Base-by-base conservation (phyloP, 2,329 filamentous ascomycete species). In the Botrytis galanthina region DNA sequence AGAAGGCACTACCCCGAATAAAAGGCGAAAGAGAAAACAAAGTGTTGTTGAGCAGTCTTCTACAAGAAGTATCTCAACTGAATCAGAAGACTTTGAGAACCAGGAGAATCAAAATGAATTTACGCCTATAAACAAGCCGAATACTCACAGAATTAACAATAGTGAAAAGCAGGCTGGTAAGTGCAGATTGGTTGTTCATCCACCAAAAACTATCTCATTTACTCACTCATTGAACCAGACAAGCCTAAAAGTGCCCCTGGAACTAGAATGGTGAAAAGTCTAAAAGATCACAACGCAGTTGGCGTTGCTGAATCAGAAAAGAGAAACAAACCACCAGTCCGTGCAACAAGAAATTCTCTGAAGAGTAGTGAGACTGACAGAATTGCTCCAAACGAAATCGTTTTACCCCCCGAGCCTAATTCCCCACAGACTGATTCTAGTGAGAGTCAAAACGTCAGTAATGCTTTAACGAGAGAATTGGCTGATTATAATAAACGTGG, bases 371-470 rank as follows among this genome's bases (percentile, higher is more conserved):
- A 29, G n/a, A 54, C 18, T 18, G 6, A 14, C 3, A 14, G 51
- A 14, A 3, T 18, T 54, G 51, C 14, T 18, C 18, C n/a, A 29
- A 29, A 54, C 6, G 51, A 29, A 54, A 29, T 7, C 3, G 3
- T 29, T 54, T n/a, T 2, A 7, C 1, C n/a, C n/a, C 14, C n/a
- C 6, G 2, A 29, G 3, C 0, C 18, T 16, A 18, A 7, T n/a
- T 3, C 51, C 2, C n/a, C 14, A 18, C 12, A 18, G 2, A 54
- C 8, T 29, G 5, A n/a, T 18, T 29, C 5, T 18, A 0, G 12
- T 16, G 6, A 4, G 12, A 18, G 14, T 54, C 51, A 18, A 8
- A 29, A 54, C 8, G 2, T 6, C 18, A 54, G 14, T 16, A 54
- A 54, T 4, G 14, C 3, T 54, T 54, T 29, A 29, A 3, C 7